Base-by-base conservation (phyloP, 805 yeast genomes). In the Barnettozyma californica region DNA sequence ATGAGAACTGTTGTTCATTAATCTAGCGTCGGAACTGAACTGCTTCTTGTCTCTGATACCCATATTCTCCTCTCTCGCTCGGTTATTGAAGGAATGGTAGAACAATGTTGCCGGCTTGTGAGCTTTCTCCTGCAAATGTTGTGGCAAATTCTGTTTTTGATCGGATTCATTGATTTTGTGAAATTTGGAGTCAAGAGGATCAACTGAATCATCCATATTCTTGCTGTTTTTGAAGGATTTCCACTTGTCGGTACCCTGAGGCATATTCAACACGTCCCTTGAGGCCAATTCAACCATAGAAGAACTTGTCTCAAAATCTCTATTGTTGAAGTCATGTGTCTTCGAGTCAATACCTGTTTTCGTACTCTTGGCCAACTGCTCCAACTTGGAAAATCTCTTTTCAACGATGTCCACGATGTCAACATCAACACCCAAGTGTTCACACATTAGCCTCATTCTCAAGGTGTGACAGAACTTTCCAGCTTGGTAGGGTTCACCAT, bases 381-480 rank as follows among this genome's bases (percentile, higher is more conserved):
- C 71, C 21, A 74, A 55, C 46, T 67, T 70, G 43, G 66, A 70
- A 53, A 87, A 84, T 56, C 86, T 75, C 55, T 91, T 74, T 61
- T 90, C 97, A 29, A 89, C 85, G 40, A 85, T 67, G 48, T 91
- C 97, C 23, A 90, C 67, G 14, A 84, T 71, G 66, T 91, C 97
- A 39, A 90, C 94, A 64, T 90, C 95, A 46, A 95, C 84, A 23
- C 99, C 99, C 23, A 94, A 64, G 68, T 94, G 99, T 62, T 94
- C 99, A 54, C 99, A 78, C 99, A 94, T 94, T 44, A 95, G 73
- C 53, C 97, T 76, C 71, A 90, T 79, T 59, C 99, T 77, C 51
- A 94, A 69, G 2, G 94, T 83, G 64, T 89, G 95, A 0, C 98
- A 89, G 71, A 92, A 94, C 56, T 81, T 82, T 4, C 89, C 92